Base-by-base conservation (phyloP, 257 asterid species). In the Mitragyna speciosa region DNA sequence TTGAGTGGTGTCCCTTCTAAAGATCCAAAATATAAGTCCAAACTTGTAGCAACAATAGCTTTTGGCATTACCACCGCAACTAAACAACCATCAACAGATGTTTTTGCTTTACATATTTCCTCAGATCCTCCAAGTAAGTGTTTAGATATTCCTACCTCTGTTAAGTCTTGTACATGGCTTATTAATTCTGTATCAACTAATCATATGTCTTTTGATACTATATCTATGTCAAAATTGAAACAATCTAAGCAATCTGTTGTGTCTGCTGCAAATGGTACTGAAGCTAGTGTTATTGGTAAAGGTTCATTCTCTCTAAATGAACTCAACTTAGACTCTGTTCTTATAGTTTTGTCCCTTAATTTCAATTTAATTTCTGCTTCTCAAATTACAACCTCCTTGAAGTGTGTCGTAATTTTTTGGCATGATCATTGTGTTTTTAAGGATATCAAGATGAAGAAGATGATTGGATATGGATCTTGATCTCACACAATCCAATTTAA, bases 1-100 rank as follows among this genome's bases (percentile, higher is more conserved):
- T 68, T 19, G 51, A 66, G n/a, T 78, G 67, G 76, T 78, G 75
- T 67, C 24, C 24, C 22, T 48, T 0, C 75, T 24, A 78, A 68
- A 31, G 67, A 17, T 8, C 69, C 75, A n/a, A n/a, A n/a, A n/a
- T n/a, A n/a, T n/a, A n/a, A n/a, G n/a, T n/a, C n/a, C n/a, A n/a
- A n/a, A n/a, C n/a, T n/a, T n/a, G n/a, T n/a, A n/a, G n/a, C n/a
- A n/a, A n/a, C n/a, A n/a, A n/a, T n/a, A n/a, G n/a, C n/a, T n/a
- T n/a, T n/a, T n/a, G n/a, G n/a, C n/a, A n/a, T n/a, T n/a, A n/a
- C n/a, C n/a, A n/a, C n/a, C n/a, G n/a, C n/a, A n/a, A n/a, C n/a
- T n/a, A n/a, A n/a, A n/a, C n/a, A n/a, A n/a, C n/a, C n/a, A n/a
- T n/a, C n/a, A n/a, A n/a, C n/a, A n/a, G n/a, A n/a, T n/a, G n/a